Base-by-base conservation (phyloP, 345 rosid genomes). In the Cardamine chenopodiifolia region DNA sequence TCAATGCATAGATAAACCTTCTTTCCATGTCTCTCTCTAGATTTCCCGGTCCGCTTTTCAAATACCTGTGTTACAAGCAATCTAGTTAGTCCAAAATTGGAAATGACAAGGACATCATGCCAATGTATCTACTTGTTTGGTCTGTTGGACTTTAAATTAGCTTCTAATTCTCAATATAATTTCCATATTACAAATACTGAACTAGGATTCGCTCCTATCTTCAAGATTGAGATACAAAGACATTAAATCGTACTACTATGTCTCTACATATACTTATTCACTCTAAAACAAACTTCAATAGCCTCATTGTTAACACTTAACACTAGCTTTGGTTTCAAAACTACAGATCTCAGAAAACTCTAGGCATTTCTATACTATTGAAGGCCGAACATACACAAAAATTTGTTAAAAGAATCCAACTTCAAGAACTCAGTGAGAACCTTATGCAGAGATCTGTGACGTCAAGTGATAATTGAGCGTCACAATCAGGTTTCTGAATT, bases 11-110 rank as follows among this genome's bases (percentile, higher is more conserved):
- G 49, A 96, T 93, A 84, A 93, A 95, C 82, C 97, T 89, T 78
- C 98, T 90, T 78, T 91, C 98, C 63, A 94, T 76, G 47, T 94
- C 98, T 69, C 89, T 91, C 67, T 95, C 97, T 3, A 94, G 92
- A 81, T 74, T 87, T 9, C 96, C 97, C 9, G 97, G 93, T n/a
- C 97, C 97, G 70, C 77, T 90, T 86, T 85, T 95, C 82, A 89
- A 73, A 83, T 95, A 91, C 89, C 97, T 95, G 44, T 34, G 62
- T 48, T 26, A 13, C 52, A 53, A 25, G 23, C 39, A 19, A 42
- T 39, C 63, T 67, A 2, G 19, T 66, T 26, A 74, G 19, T 48
- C 66, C 57, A 19, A 32, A 1, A 3, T 8, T 25, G 14, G 45
- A 3, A 39, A 35, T 63, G 18, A 22, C 23, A n/a, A 64, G 0